Base-by-base conservation (phyloP, 139 green algal genomes). In the Chlorella sp. region DNA sequence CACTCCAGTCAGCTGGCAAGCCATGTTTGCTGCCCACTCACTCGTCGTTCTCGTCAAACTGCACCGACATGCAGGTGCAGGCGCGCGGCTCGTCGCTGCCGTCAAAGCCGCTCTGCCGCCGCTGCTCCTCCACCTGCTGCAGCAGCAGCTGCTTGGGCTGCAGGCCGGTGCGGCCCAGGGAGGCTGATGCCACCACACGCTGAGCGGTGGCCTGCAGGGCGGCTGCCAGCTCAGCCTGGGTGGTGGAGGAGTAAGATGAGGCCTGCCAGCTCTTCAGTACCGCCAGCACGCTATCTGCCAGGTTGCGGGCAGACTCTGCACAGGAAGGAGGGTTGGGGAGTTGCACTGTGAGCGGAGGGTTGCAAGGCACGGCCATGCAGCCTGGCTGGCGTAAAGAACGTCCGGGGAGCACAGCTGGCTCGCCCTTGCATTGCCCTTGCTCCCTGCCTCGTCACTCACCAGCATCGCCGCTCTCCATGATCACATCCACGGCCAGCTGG, bases 251-350 rank as follows among this genome's bases (percentile, higher is more conserved):
- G 76, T 23, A 47, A 36, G 56, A 32, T 2, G 76, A 63, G 0
- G 76, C 76, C 76, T 82, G 57, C 76, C 76, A 82, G 57, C 23
- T 30, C 55, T 67, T 67, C 30, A 82, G 57, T 60, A 82, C 60
- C 23, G 57, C 57, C 1, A 63, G 36, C 30, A 82, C 41, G 76
- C 76, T 82, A 60, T 63, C 76, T 0, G 56, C 76, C 76, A 82
- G 71, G 76, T 63, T 60, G 55, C 76, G 76, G 2, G 76, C 76
- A 5, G 76, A 63, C 76, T 82, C 76, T 82, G 76, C 76, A 56
- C 7, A 36, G 64, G 21, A 56, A 36, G 34, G 64, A 15, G n/a
- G 28, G 64, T 20, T 12, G 64, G 5, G n/a, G 68, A 30, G 68
- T 20, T 20, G 51, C 9, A 4, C 2, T 20, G 9, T 18, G 51